These are phyloP conservation scores for Entomortierella beljakovae DNA, from an alignment of 192 early-diverging fungal species.

Conservation along the genomic window DNA sequence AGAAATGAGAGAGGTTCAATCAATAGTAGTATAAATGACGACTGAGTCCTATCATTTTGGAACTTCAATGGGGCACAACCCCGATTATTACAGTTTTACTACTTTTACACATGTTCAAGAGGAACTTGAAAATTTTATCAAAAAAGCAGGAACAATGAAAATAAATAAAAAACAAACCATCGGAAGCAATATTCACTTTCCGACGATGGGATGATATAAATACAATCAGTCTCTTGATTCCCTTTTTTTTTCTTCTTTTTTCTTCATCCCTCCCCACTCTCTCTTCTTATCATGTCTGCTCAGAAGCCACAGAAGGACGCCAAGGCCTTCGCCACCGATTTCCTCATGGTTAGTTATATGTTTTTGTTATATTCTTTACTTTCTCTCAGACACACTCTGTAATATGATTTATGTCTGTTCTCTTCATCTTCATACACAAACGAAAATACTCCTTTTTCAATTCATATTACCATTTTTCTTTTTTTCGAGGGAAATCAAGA, in stretches of 20 bases:
- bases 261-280: slow-evolving; percentile 15
- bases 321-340: slow-evolving; percentile 51
- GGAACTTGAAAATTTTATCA: neutral
- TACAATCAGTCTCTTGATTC: neutral
- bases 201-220: neutral
- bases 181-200: neutral
- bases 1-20: too few species aligned
- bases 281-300: slow-evolving; percentile 22
- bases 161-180: neutral
- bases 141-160: slow-evolving; percentile 2
- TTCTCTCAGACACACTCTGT: too few species aligned
- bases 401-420: too few species aligned
- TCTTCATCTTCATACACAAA: too few species aligned
- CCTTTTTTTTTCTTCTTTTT: slow-evolving; percentile 9
- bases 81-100: too few species aligned
- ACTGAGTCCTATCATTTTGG: too few species aligned
- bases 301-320: slow-evolving; percentile 46
- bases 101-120: too few species aligned
- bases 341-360: slow-evolving; percentile 74
- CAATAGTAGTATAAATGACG: too few species aligned
- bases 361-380: neutral
- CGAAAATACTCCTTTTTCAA: too few species aligned
- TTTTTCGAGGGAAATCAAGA: neutral
- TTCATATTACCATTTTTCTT: too few species aligned
- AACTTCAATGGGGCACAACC: too few species aligned